Conservation (phyloP, 2,329 filamentous ascomycete species). For the Botrytis deweyae region DNA sequence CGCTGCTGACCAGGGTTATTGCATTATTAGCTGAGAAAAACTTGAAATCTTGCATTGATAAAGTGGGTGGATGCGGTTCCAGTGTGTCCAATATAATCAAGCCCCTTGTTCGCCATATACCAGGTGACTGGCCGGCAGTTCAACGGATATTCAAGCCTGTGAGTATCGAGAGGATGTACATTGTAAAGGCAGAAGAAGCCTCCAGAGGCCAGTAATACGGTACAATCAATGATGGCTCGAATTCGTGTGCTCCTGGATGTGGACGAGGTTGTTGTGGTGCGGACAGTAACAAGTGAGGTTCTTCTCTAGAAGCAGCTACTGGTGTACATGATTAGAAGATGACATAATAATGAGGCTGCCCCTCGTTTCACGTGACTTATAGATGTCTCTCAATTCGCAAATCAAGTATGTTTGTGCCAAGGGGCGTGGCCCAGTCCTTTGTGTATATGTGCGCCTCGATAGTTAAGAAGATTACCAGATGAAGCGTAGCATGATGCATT, state of each 20-base stretch:
- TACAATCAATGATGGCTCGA: neutral
- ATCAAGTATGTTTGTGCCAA: neutral
- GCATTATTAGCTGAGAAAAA: conserved; percentile 14
- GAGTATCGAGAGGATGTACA: neutral
- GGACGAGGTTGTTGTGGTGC: neutral
- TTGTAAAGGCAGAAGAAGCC: neutral
- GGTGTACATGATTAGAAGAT: neutral
- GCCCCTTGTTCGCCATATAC: neutral
- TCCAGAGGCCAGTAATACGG: neutral
- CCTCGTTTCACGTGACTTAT: neutral
- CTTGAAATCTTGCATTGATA: conserved; percentile 4
- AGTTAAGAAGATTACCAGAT: neutral
- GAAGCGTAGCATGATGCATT: neutral
- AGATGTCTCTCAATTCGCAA: rapidly evolving
- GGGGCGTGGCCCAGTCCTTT: neutral
- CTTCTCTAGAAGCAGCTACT: neutral
- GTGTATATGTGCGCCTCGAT: neutral
- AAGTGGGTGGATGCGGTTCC: conserved; percentile 2
- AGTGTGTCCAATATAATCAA: neutral
- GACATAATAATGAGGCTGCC: neutral
- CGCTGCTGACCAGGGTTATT: conserved; percentile 2
- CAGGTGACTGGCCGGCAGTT: neutral
- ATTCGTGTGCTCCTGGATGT: neutral
- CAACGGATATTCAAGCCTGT: neutral
- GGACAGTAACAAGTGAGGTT: neutral